These are phyloP conservation scores for Oryza punctata DNA, from an alignment of 176 grass and related monocot species.

Conservation along the genomic window DNA sequence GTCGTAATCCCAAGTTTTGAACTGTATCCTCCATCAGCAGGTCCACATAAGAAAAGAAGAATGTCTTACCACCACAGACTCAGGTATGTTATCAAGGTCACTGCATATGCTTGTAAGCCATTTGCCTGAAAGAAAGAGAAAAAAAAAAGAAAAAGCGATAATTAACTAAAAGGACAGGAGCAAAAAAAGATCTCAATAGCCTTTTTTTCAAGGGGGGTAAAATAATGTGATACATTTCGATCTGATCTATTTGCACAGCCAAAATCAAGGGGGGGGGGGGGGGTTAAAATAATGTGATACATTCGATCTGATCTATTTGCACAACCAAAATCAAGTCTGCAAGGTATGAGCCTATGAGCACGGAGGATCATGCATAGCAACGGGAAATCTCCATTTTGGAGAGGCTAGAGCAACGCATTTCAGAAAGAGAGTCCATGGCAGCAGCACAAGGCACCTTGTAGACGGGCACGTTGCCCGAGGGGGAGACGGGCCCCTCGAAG, in stretches of 20 bases:
- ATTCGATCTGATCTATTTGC: background rate
- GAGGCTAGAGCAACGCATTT: background rate
- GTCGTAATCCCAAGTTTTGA: background rate
- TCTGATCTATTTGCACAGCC: background rate
- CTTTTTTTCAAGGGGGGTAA: background rate
- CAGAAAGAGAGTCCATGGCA: background rate
- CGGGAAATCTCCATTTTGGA: background rate
- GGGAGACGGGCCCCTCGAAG: constrained; percentile 82
- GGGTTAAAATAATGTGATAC: background rate
- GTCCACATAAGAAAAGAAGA: background rate
- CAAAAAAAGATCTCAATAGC: background rate
- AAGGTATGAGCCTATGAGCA: background rate
- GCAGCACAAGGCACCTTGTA: constrained; percentile 70
- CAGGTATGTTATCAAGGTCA: constrained; percentile 82
- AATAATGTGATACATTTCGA: background rate
- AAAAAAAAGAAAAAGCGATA: background rate
- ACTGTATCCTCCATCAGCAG: background rate
- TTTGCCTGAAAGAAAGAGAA: constrained; percentile 64
- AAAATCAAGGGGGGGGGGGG: background rate
- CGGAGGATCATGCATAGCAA: background rate
- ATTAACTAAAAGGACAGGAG: background rate
- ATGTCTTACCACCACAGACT: constrained; percentile 90
- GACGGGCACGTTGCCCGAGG: constrained; percentile 70
- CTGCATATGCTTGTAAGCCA: constrained; percentile 95
- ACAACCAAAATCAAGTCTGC: background rate